Conservation (phyloP, 441 rosid genomes). For the Lepidium campestre region DNA sequence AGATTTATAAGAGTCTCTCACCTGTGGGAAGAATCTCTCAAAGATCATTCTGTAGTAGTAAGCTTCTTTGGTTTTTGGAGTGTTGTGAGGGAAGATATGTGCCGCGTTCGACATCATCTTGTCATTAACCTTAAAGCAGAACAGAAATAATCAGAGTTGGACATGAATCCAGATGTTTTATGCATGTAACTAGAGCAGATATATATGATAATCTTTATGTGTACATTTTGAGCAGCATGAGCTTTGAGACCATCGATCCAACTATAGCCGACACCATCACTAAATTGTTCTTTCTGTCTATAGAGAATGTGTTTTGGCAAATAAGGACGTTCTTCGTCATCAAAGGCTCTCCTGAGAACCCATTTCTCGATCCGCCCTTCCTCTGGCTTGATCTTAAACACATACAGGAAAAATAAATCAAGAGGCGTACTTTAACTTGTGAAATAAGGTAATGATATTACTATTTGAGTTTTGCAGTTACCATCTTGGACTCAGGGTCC, state of each 20-base stretch:
- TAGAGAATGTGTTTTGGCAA: slow-evolving; percentile 85
- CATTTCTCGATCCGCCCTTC: slow-evolving; percentile 76
- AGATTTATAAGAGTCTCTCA: not conserved
- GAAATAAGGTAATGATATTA: not conserved
- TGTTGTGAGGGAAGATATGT: slow-evolving; percentile 67
- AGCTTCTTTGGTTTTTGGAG: slow-evolving; percentile 78
- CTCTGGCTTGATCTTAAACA: slow-evolving; percentile 49
- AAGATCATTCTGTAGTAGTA: slow-evolving; percentile 85
- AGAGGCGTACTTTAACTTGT: not conserved
- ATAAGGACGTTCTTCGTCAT: slow-evolving; percentile 71
- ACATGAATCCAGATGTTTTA: not conserved
- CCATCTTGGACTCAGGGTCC: slow-evolving; percentile 82
- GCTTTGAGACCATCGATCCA: slow-evolving; percentile 95
- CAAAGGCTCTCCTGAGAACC: slow-evolving; percentile 76
- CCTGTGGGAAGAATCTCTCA: slow-evolving; percentile 92
- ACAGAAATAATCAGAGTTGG: not conserved
- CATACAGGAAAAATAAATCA: not conserved
- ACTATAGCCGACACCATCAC: slow-evolving; percentile 92
- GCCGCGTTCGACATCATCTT: slow-evolving; percentile 77
- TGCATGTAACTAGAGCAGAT: not conserved
- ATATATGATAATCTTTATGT: not conserved
- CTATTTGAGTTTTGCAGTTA: slow-evolving; percentile 6
- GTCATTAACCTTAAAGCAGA: slow-evolving; percentile 49
- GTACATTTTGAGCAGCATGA: slow-evolving; percentile 63
- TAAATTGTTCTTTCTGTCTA: slow-evolving; percentile 89